Percentiles rank a stretch among this genome's conserved stretches.
phyloP scores from a whole-genome alignment of 768 basidiomycete species.

The Rhodosporidiobolus odoratus region DNA sequence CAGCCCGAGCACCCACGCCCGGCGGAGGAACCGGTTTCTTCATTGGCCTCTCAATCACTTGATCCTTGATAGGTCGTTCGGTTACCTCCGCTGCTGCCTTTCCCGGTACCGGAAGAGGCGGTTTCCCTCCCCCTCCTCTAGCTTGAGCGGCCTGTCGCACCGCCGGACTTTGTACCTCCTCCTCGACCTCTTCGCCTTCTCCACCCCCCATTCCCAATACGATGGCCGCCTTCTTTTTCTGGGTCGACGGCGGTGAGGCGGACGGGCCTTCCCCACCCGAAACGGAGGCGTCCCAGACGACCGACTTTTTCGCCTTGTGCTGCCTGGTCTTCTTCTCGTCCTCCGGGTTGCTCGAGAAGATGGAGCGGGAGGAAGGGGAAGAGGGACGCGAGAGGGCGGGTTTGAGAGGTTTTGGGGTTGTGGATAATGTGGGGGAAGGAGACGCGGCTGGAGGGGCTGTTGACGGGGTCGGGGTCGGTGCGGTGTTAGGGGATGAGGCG shows the following conservation, averaged over 20 bases:
- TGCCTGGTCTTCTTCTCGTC: conserved; percentile 6
- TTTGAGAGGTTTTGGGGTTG: conserved; percentile 2
- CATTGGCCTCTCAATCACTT: conserved; percentile 30
- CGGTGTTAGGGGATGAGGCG: neutral
- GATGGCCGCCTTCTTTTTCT: conserved; percentile 24
- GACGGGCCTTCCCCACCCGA: neutral
- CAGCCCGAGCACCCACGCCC: neutral
- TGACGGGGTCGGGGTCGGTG: neutral
- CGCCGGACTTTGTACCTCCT: neutral
- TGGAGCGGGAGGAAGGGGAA: conserved; percentile 9
- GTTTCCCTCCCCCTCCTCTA: neutral
- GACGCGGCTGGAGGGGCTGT: neutral
- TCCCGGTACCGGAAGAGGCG: neutral
- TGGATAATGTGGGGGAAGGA: neutral
- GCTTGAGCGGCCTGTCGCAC: neutral
- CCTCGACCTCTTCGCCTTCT: neutral
- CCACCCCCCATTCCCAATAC: conserved; percentile 13
- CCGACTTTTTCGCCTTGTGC: too few species aligned
- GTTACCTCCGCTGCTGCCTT: neutral
- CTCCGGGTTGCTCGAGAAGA: neutral
- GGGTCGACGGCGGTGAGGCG: neutral
- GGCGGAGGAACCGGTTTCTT: conserved; percentile 8
- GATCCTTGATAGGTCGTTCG: conserved; percentile 29
- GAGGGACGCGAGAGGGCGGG: conserved; percentile 23
- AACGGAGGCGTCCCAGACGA: neutral